Evolutionary conservation across 768 basidiomycete species (phyloP), one percentile per base, ranked within the genome.

Genomic region (Termitomyces heimii): DNA sequence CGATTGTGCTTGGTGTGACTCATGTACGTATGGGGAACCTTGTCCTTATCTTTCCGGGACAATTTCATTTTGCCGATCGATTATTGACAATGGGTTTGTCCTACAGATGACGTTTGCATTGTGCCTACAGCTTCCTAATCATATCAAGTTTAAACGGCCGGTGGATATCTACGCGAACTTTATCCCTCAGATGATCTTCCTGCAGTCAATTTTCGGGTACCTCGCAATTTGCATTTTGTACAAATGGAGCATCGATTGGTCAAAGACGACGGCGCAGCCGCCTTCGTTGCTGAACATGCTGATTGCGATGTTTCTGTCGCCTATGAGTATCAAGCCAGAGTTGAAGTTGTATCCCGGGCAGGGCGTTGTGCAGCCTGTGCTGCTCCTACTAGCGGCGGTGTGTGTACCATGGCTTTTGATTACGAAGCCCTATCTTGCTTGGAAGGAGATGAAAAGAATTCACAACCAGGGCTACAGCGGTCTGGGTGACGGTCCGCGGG

Each of bases 161-260:
- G 72, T 85, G 60, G 93, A 94, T 65, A 88, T 99, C 64, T 97
- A 86, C 70, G 88, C 90, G 65, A 97, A 97, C 70, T 98, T 98
- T 74, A 80, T 98, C 56, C 97, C 97, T 32, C 95, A 98, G 71
- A 89, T 99, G 78, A 82, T 98, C 60, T 99, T 99, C 82, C 77
- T 99, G 62, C 91, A 96, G 70, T 94, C 92, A 18, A 97, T 99
- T 71, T 99, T 99, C 66, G 97, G 96, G 53, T 98, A 98, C 70
- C 84, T 98, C 35, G 90, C 90, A 53, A 58, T 96, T 57, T 94
- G 92, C 73, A 97, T 98, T 74, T 70, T 98, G 64, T 94, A 95
- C 86, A 98, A 99, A 70, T 99, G 97, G 97, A 82, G 84, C 28
- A 78, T 94, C 59, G 92, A 99, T 73, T 99, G 97, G 97, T 77